Evolutionary conservation across 202 grass and related monocot species (phyloP).

Genomic region (Hordeum pubiflorum): DNA sequence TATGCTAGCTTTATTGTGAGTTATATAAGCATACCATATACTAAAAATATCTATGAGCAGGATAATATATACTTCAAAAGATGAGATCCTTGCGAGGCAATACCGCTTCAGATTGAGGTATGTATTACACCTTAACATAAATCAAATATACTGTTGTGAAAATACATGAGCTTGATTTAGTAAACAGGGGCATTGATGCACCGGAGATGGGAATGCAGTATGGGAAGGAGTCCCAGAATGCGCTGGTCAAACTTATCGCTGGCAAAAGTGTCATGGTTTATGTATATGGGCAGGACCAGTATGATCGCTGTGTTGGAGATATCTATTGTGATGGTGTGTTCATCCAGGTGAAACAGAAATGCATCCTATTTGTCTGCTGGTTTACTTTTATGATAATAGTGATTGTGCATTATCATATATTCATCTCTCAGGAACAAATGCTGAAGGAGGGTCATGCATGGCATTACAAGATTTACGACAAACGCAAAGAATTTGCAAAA

Average conservation of each 20-base stretch:
- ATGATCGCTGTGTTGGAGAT: conserved; percentile 37
- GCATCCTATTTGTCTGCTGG: not conserved
- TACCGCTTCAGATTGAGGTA: conserved; percentile 54
- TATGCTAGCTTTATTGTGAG: not conserved
- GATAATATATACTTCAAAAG: not conserved
- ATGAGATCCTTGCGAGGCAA: conserved; percentile 33
- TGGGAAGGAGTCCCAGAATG: conserved; percentile 39
- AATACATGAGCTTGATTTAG: conserved; percentile 10
- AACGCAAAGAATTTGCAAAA: conserved; percentile 37
- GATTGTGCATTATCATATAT: not conserved
- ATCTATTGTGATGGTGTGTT: conserved; percentile 42
- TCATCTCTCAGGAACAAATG: conserved; percentile 43
- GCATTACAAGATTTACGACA: conserved; percentile 32
- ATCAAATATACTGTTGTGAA: not conserved
- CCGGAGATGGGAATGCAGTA: conserved; percentile 41
- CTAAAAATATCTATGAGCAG: not conserved
- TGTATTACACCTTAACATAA: not conserved
- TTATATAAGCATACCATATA: not conserved
- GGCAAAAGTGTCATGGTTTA: conserved; percentile 30
- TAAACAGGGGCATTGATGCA: conserved; percentile 56
- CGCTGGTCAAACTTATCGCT: conserved; percentile 31
- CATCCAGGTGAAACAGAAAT: conserved; percentile 37
- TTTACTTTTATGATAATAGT: not conserved
- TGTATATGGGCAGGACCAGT: conserved; percentile 37
- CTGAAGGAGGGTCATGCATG: conserved; percentile 41